A percentile compares a stretch with the other conserved stretches of the same genome.
Evolutionary conservation across 1,284 basidiomycete genomes (phyloP).

Genomic region (Irpex lacteus): DNA sequence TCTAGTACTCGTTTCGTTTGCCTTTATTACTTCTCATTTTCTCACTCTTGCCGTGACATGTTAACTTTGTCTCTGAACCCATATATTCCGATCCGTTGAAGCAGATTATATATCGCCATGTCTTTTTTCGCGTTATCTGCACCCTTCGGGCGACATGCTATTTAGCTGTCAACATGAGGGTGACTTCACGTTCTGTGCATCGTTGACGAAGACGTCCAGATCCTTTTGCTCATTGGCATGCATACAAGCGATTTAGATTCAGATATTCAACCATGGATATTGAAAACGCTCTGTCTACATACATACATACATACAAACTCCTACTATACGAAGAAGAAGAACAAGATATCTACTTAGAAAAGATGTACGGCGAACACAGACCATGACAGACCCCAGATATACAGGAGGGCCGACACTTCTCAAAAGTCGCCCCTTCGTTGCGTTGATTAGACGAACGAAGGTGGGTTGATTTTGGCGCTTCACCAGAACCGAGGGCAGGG

Average conservation of each 20-base stretch:
- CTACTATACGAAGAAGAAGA: not conserved
- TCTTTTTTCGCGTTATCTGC: not conserved
- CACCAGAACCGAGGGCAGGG: conserved; percentile 34
- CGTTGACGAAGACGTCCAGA: too few species aligned
- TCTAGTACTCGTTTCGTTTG: not conserved
- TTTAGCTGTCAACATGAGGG: not conserved
- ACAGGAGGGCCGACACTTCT: conserved; percentile 22
- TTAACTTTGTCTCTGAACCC: not conserved
- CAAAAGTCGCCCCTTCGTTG: conserved; percentile 21
- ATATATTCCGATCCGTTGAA: not conserved
- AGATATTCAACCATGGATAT: not conserved
- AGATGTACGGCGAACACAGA: conserved; percentile 25
- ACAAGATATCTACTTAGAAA: not conserved
- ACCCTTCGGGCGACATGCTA: not conserved
- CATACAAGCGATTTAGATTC: too few species aligned
- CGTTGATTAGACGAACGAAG: conserved; percentile 28
- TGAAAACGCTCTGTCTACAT: not conserved
- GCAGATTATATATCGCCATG: not conserved
- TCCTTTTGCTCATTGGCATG: too few species aligned
- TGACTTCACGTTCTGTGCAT: too few species aligned
- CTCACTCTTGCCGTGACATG: not conserved
- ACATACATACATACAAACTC: not conserved
- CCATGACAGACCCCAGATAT: conserved; percentile 22
- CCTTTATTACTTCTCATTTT: not conserved
- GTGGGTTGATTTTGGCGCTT: conserved; percentile 25